A percentile compares a stretch with the other conserved stretches of the same genome.
These are phyloP conservation scores for Mariannaea elegans DNA, from an alignment of 2,329 filamentous ascomycete species.

Conservation along the genomic window DNA sequence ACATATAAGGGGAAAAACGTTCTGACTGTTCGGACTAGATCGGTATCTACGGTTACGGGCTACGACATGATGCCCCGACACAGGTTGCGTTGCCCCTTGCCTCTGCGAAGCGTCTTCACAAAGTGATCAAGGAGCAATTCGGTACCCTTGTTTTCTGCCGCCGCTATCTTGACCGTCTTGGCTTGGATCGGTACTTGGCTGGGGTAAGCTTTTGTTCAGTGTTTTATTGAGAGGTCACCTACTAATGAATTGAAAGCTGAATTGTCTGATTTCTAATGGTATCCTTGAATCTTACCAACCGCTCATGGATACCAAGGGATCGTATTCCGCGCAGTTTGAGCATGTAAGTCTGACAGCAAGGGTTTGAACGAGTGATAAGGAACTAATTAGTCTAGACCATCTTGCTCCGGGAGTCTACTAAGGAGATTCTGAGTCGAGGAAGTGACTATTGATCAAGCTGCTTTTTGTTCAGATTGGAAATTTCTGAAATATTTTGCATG, in stretches of 20 bases:
- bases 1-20: too few relatives aligned
- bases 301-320: constrained; percentile 65
- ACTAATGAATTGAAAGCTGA: constrained; percentile 55
- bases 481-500: neutral
- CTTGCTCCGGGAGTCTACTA: constrained; percentile 53
- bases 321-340: constrained; percentile 72
- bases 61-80: constrained; percentile 48
- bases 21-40: constrained; percentile 40
- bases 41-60: constrained; percentile 62
- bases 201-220: constrained; percentile 52
- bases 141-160: constrained; percentile 69
- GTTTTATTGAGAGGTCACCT: rapidly evolving
- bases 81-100: constrained; percentile 52
- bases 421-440: constrained; percentile 63
- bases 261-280: constrained; percentile 64
- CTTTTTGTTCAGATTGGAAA: neutral
- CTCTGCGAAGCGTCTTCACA: constrained; percentile 65
- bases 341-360: constrained; percentile 53
- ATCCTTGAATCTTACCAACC: constrained; percentile 66
- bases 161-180: constrained; percentile 71
- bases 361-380: rapidly evolving
- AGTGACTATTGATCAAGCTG: constrained; percentile 55
- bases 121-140: constrained; percentile 69
- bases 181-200: constrained; percentile 65
- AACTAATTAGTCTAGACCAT: constrained; percentile 50